Percentiles rank a stretch among this genome's conserved stretches.
phyloP scores from a whole-genome alignment of 176 grass and related monocot genomes.

The Triticum urartu region DNA sequence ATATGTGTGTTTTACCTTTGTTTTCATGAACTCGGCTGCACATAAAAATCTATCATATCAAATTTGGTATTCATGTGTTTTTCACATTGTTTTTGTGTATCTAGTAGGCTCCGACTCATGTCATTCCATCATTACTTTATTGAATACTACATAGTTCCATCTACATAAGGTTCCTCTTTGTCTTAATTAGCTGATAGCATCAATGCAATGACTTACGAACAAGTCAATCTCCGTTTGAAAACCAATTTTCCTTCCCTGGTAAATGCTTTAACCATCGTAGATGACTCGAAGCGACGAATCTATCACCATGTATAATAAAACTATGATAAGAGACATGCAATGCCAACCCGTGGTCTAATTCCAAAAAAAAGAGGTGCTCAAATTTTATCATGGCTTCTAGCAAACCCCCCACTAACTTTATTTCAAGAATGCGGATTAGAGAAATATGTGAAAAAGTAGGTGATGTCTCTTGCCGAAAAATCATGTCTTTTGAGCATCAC shows the following conservation, averaged over 20 bases:
- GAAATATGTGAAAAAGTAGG: not conserved
- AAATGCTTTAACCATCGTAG: not conserved
- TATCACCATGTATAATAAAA: not conserved
- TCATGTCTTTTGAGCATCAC: too few species aligned
- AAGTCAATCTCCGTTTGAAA: not conserved
- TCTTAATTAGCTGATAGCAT: too few species aligned
- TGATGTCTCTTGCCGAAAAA: too few species aligned
- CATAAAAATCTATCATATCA: not conserved
- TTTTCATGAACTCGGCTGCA: too few species aligned
- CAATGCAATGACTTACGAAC: too few species aligned
- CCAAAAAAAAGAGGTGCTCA: not conserved
- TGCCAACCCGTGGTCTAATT: not conserved
- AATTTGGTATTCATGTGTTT: not conserved
- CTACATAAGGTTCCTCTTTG: too few species aligned
- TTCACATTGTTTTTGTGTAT: not conserved
- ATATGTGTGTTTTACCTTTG: too few species aligned
- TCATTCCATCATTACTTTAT: too few species aligned
- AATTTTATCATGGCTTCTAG: not conserved
- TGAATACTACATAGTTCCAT: too few species aligned
- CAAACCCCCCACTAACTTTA: not conserved
- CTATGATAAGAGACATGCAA: not conserved
- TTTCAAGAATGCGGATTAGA: not conserved
- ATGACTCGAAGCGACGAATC: not conserved
- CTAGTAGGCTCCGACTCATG: too few species aligned
- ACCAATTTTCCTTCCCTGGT: not conserved